phyloP scores from a whole-genome alignment of 2,329 filamentous ascomycete species.

The Botrytis cinerea region DNA sequence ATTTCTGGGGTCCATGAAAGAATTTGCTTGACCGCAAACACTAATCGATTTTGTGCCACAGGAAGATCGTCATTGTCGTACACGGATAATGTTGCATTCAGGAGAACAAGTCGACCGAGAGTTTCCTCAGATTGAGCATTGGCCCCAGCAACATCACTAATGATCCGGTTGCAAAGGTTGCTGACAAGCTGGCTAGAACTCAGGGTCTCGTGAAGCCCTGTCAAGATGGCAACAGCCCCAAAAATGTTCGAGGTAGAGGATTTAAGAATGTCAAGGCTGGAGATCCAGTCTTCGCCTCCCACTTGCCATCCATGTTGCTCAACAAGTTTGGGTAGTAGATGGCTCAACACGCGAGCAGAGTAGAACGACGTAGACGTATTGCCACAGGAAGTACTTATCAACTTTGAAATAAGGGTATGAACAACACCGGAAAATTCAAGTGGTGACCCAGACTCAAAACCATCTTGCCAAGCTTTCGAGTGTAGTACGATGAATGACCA shows the following conservation, averaged over 20 bases:
- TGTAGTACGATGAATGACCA: conserved; percentile 38
- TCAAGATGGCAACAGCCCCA: conserved; percentile 52
- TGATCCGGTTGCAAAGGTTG: conserved; percentile 59
- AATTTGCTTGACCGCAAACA: conserved; percentile 81
- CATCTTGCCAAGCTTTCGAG: conserved; percentile 48
- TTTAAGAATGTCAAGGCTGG: conserved; percentile 51
- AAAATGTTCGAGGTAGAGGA: conserved; percentile 50
- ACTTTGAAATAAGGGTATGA: conserved; percentile 47
- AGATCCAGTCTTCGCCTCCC: conserved; percentile 51
- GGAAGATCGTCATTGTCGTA: conserved; percentile 57
- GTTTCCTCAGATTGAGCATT: conserved; percentile 49
- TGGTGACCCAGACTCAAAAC: neutral
- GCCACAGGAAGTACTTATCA: conserved; percentile 48
- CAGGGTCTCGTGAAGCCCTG: conserved; percentile 52
- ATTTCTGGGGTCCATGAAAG: conserved; percentile 66
- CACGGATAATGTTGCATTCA: conserved; percentile 54
- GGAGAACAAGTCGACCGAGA: conserved; percentile 52
- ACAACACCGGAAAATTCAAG: conserved; percentile 44
- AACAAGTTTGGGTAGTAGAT: conserved; percentile 51
- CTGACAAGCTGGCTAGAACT: conserved; percentile 51
- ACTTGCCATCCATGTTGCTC: conserved; percentile 51
- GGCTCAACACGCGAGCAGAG: conserved; percentile 53
- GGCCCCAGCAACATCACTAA: conserved; percentile 60
- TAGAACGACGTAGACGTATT: conserved; percentile 52
- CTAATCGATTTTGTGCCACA: conserved; percentile 52